A percentile compares a stretch with the other conserved stretches of the same genome.
Evolutionary conservation across 768 basidiomycete species (phyloP).

Genomic region (Boletus vinaceobasis): DNA sequence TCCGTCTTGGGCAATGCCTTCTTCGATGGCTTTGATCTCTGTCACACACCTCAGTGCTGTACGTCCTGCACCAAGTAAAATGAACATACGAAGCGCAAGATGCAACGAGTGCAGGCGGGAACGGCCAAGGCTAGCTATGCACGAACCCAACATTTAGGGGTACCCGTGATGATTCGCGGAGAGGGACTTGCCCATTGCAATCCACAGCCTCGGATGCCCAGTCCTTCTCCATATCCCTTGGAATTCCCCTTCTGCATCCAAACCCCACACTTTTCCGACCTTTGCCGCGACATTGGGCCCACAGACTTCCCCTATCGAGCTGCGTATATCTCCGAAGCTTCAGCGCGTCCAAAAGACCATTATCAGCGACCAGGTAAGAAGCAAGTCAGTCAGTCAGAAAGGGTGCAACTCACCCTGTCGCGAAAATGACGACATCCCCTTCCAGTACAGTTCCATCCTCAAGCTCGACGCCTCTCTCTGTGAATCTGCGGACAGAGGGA

Average conservation of each 20-base stretch:
- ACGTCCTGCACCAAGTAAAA: background rate
- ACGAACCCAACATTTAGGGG: background rate
- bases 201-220: constrained; percentile 36
- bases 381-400: background rate
- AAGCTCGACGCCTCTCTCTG: constrained; percentile 25
- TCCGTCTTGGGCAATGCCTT: constrained; percentile 18
- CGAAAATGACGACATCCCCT: constrained; percentile 33
- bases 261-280: constrained; percentile 59
- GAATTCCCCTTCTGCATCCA: constrained; percentile 63
- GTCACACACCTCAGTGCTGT: background rate
- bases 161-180: background rate
- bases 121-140: constrained; percentile 19
- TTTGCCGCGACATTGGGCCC: constrained; percentile 43
- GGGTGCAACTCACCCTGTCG: constrained; percentile 28
- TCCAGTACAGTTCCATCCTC: constrained; percentile 25
- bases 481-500: constrained; percentile 26
- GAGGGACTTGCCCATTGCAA: constrained; percentile 20
- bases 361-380: background rate
- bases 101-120: constrained; percentile 29
- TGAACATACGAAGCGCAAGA: constrained; percentile 27
- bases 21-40: constrained; percentile 33
- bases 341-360: background rate
- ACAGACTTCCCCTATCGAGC: constrained; percentile 41
- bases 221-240: constrained; percentile 37
- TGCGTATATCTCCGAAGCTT: constrained; percentile 46